A percentile compares a stretch with the other conserved stretches of the same genome.
These are phyloP conservation scores for Podospora australis DNA, from an alignment of 495 filamentous ascomycete genomes.

Conservation along the genomic window DNA sequence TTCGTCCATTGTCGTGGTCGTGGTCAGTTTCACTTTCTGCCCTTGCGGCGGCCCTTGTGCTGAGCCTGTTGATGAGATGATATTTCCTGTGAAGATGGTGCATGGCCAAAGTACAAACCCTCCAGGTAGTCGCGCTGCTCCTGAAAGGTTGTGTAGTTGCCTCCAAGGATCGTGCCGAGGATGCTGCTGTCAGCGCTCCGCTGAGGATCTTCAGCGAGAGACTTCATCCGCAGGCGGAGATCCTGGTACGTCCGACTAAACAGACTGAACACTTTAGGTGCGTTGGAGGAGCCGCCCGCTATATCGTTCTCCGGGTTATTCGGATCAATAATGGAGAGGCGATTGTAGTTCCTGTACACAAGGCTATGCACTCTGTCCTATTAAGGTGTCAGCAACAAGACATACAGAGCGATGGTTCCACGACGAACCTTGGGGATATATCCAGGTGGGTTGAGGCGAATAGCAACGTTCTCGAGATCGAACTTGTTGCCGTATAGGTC, in stretches of 20 bases:
- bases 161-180: conserved; percentile 58
- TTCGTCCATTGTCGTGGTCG: no score
- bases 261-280: conserved; percentile 49
- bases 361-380: conserved; percentile 30
- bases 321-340: conserved; percentile 79
- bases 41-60: no score
- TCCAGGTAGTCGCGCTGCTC: conserved; percentile 50
- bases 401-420: background rate
- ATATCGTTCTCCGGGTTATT: conserved; percentile 82
- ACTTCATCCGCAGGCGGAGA: conserved; percentile 53
- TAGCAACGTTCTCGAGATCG: conserved; percentile 57
- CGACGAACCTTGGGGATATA: conserved; percentile 65
- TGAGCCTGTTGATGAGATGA: background rate
- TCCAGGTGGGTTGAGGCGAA: conserved; percentile 65
- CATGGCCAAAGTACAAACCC: conserved; percentile 11
- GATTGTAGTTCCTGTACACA: conserved; percentile 43
- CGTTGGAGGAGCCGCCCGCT: conserved; percentile 67
- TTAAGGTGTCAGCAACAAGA: conserved; percentile 18
- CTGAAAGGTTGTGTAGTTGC: conserved; percentile 63
- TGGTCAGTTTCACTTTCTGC: no score
- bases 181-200: conserved; percentile 50
- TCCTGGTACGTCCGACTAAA: conserved; percentile 58
- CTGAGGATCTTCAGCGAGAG: conserved; percentile 18
- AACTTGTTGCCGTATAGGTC: conserved; percentile 81
- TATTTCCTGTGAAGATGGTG: background rate